These are phyloP conservation scores for Xylariaceae sp. DNA, from an alignment of 2,329 filamentous ascomycete species.

Conservation along the genomic window DNA sequence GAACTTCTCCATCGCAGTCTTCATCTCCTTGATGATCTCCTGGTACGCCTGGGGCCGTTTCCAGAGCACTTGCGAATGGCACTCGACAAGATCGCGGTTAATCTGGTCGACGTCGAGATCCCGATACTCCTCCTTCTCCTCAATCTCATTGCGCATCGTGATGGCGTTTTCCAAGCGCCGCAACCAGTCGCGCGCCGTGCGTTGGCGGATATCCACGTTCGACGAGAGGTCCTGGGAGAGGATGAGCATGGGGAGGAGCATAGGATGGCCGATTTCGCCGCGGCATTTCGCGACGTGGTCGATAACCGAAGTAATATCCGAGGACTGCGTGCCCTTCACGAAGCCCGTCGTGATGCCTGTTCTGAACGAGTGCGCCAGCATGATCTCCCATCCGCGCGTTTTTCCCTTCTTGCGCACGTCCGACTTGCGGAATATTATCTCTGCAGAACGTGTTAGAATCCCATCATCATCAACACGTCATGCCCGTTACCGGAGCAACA, in stretches of 20 bases:
- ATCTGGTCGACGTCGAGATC: slow-evolving; percentile 54
- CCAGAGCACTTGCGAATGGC: slow-evolving; percentile 58
- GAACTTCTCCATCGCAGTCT: slow-evolving; percentile 44
- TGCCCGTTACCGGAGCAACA: not conserved
- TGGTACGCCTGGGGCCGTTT: slow-evolving; percentile 58
- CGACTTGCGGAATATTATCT: slow-evolving; percentile 61
- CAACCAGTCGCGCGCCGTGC: slow-evolving; percentile 58
- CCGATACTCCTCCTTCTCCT: slow-evolving; percentile 49
- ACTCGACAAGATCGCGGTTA: slow-evolving; percentile 59
- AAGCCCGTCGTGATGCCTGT: slow-evolving; percentile 54
- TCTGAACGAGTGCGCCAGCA: slow-evolving; percentile 53
- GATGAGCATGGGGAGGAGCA: slow-evolving; percentile 55
- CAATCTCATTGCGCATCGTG: slow-evolving; percentile 55
- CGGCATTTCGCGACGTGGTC: slow-evolving; percentile 46
- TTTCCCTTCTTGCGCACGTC: slow-evolving; percentile 60
- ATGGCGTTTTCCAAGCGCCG: slow-evolving; percentile 57
- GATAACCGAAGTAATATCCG: slow-evolving; percentile 47
- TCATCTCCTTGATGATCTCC: slow-evolving; percentile 48
- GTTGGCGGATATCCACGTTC: slow-evolving; percentile 56
- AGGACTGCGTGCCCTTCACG: slow-evolving; percentile 55
- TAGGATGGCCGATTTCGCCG: slow-evolving; percentile 49
- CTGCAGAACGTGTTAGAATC: slow-evolving; percentile 30
- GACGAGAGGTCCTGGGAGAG: slow-evolving; percentile 53
- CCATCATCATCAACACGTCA: not conserved
- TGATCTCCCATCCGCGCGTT: slow-evolving; percentile 60